Evolutionary conservation across 345 rosid genomes (phyloP).

Genomic region (Aegle marmelos): DNA sequence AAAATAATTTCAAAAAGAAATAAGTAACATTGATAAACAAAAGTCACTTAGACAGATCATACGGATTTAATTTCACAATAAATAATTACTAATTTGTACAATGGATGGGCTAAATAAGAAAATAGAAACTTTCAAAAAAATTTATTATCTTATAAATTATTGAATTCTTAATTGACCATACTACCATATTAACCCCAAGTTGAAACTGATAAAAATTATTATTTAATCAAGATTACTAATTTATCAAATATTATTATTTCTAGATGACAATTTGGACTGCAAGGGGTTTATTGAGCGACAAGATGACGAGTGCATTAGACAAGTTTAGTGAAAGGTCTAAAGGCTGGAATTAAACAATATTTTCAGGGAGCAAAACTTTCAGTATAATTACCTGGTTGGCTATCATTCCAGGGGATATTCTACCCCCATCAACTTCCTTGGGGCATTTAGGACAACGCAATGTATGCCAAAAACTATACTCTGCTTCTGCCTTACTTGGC

Average conservation of each 20-base stretch:
- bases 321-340: neutral
- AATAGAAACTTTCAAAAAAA: too few species aligned
- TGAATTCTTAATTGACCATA: too few species aligned
- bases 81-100: too few species aligned
- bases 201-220: too few species aligned
- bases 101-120: too few species aligned
- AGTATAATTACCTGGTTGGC: constrained; percentile 71
- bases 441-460: constrained; percentile 78
- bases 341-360: neutral
- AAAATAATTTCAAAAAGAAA: too few species aligned
- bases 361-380: neutral
- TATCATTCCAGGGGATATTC: constrained; percentile 71
- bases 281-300: neutral
- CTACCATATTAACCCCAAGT: too few species aligned
- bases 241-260: neutral
- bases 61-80: too few species aligned
- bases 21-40: too few species aligned
- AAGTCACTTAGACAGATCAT: too few species aligned
- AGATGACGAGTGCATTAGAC: neutral
- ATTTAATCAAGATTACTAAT: too few species aligned
- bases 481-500: constrained; percentile 38
- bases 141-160: too few species aligned
- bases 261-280: neutral
- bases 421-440: constrained; percentile 54
- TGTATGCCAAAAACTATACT: constrained; percentile 61